These are phyloP conservation scores for Rhodotorula sphaerocarpa DNA, from an alignment of 768 basidiomycete species.

Conservation along the genomic window DNA sequence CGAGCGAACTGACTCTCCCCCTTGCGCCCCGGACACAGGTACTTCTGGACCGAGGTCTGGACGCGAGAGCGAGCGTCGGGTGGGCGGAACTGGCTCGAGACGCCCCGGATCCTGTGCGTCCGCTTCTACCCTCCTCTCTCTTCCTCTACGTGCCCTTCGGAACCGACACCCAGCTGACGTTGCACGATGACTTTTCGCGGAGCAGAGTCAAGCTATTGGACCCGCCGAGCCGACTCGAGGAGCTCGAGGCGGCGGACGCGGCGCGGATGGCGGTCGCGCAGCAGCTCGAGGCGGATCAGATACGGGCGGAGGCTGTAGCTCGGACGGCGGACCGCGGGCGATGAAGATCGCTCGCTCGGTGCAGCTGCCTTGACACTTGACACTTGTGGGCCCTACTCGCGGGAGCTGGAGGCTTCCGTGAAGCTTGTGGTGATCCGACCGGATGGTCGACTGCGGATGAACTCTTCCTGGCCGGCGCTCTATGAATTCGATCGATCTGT, in stretches of 20 bases:
- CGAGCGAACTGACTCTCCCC: not conserved
- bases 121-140: not conserved
- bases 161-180: too few relatives aligned
- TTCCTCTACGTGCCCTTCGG: too few relatives aligned
- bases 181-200: too few relatives aligned
- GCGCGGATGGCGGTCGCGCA: not conserved
- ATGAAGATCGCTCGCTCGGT: not conserved
- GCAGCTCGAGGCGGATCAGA: conserved; percentile 3
- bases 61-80: conserved; percentile 33
- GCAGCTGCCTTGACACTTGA: not conserved
- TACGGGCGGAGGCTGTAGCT: not conserved
- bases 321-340: too few relatives aligned
- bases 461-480: too few relatives aligned
- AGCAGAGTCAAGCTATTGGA: conserved; percentile 18
- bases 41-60: conserved; percentile 38
- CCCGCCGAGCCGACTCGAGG: conserved; percentile 7
- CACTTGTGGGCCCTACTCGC: too few relatives aligned
- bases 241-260: conserved; percentile 6
- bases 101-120: conserved; percentile 22
- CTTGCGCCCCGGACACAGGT: not conserved
- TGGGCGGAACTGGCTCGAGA: conserved; percentile 36
- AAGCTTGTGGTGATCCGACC: too few relatives aligned
- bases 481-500: too few relatives aligned
- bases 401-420: too few relatives aligned
- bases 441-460: too few relatives aligned